A percentile compares a stretch with the other conserved stretches of the same genome.
Conservation (phyloP, 495 filamentous ascomycete genomes). For the Bombardia bombarda region DNA sequence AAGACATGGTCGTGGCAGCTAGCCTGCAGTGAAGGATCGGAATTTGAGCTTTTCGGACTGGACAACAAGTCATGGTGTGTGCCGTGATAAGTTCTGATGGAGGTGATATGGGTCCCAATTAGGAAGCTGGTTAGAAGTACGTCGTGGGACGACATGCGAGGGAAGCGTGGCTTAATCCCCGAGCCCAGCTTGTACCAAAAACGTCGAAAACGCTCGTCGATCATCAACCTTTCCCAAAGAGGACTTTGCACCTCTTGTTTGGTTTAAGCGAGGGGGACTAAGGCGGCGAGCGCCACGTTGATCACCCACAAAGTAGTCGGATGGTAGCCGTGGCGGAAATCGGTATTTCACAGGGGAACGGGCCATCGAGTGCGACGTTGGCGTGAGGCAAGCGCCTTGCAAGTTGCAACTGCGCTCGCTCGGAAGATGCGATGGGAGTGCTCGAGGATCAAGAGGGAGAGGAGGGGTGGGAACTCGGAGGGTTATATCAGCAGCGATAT, state of each 20-base stretch:
- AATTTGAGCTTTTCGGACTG: not conserved
- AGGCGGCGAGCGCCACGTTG: conserved; percentile 25
- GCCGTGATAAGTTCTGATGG: conserved; percentile 10
- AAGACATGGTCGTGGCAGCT: not conserved
- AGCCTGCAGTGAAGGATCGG: not conserved
- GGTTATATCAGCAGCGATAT: conserved; percentile 23
- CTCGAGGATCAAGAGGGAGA: too few relatives aligned
- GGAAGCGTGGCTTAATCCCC: conserved; percentile 23
- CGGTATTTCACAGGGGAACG: conserved; percentile 23
- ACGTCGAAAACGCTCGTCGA: conserved; percentile 25
- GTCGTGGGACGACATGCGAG: conserved; percentile 6
- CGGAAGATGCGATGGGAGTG: not conserved
- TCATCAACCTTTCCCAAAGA: conserved; percentile 18
- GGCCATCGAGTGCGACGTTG: conserved; percentile 2
- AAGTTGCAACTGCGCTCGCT: not conserved
- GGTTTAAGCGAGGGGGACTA: conserved; percentile 21
- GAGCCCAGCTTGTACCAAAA: conserved; percentile 15
- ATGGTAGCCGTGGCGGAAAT: conserved; percentile 21
- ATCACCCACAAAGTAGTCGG: conserved; percentile 24
- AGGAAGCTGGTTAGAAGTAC: conserved; percentile 18
- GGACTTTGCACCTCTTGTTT: conserved; percentile 9
- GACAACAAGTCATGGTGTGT: not conserved
- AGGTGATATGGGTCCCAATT: conserved; percentile 10
- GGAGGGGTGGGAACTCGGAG: too few relatives aligned
- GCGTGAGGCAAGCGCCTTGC: conserved; percentile 5